Base-by-base conservation (phyloP, 208 protist species). In the Crithidia sp. region DNA sequence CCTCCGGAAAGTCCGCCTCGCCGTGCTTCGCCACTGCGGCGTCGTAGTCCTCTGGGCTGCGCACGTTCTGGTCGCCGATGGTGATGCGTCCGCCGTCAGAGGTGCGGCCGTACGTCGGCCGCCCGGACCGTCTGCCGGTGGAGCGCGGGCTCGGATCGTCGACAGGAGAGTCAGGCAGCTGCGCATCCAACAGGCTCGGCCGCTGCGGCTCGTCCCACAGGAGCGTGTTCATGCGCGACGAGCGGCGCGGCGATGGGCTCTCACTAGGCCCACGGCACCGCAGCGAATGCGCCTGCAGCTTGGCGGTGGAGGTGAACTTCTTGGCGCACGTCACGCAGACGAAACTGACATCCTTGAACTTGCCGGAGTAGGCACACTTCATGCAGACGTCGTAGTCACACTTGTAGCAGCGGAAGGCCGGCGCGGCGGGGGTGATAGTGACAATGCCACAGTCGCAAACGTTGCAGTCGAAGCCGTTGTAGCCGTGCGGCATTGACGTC, bases 381-480 rank as follows among this genome's bases (percentile, higher is more conserved):
- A 87, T 84, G 73, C 92, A 96, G 54, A 96, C 72, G 69, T 96
- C 92, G 77, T 95, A 96, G 76, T 96, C 92, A 71, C 92, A 96
- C 81, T 95, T 94, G 72, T 93, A 91, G 76, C 92, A 96, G 19
- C 92, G 87, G 66, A 93, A 96, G 5, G 85, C 88, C 3, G 86
- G 88, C 5, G 68, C 78, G 47, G 93, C 88, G 17, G 55, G 71
- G 17, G 82, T 90, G 41, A 96, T 91, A 13, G 76, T 90, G 37
- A 92, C 65, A 67, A 96, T 93, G 39, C 78, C 89, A 36, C 84
- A 67, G 64, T 95, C 89, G 67, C 92, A 96, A 8, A 96, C 89
- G 67, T 96, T 95, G 77, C 92, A 96, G 72, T 96, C 92, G 75
- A 96, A 96, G 44, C 89, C 92, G 58, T 89, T 87, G 79, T 96